Conservation (phyloP, 148 eudicot genomes). For the Chenopodium berlandieri region DNA sequence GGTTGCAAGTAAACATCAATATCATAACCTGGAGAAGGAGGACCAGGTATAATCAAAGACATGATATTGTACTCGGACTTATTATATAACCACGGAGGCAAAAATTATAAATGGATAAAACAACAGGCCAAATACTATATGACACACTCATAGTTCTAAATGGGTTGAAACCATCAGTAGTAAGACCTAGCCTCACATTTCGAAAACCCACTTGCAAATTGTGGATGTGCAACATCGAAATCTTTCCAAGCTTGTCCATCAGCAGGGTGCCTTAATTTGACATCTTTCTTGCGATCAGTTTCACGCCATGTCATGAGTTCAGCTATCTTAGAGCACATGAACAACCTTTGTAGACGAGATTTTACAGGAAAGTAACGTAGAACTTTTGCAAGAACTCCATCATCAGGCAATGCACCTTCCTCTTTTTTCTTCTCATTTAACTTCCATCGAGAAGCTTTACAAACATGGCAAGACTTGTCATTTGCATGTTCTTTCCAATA, state of each 20-base stretch:
- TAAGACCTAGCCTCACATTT: conserved; percentile 13
- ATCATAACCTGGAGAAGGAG: too few relatives aligned
- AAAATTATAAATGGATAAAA: conserved; percentile 13
- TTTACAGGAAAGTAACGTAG: conserved; percentile 16
- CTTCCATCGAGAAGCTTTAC: conserved; percentile 1
- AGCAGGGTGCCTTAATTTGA: conserved; percentile 2
- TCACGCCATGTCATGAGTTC: conserved; percentile 12
- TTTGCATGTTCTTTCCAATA: conserved; percentile 1
- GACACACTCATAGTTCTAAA: conserved; percentile 10
- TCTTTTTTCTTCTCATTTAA: conserved; percentile 3
- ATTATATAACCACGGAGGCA: conserved; percentile 10
- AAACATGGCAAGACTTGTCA: neutral
- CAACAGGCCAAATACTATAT: conserved; percentile 5
- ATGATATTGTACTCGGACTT: neutral
- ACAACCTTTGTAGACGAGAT: conserved; percentile 11
- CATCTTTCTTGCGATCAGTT: neutral
- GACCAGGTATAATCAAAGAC: too few relatives aligned
- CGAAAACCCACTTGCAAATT: conserved; percentile 23
- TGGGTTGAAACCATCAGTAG: conserved; percentile 30
- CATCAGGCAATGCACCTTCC: neutral
- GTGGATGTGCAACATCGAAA: neutral
- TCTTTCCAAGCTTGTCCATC: conserved; percentile 23
- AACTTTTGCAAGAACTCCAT: conserved; percentile 4
- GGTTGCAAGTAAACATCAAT: too few relatives aligned
- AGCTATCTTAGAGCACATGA: conserved; percentile 12